Conservation (phyloP, 1,284 basidiomycete species). For the Leccinum pachyderme region DNA sequence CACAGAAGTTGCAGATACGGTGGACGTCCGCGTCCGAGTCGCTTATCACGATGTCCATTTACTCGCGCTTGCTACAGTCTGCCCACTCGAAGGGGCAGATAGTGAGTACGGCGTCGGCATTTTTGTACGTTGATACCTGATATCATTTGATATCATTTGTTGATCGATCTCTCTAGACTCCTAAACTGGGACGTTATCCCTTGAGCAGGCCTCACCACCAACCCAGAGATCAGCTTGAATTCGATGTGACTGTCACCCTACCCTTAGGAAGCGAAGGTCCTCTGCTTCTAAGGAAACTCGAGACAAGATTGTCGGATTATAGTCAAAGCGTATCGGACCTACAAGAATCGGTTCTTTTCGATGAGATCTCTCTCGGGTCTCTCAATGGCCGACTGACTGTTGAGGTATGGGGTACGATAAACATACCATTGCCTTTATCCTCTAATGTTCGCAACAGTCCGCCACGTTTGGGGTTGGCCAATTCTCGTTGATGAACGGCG, state of each 20-base stretch:
- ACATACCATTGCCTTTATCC: not conserved
- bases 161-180: constrained; percentile 6
- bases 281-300: constrained; percentile 34
- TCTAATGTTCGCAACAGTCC: constrained; percentile 29
- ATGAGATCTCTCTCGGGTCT: constrained; percentile 30
- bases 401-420: constrained; percentile 23
- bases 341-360: constrained; percentile 33
- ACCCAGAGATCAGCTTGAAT: constrained; percentile 17
- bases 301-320: constrained; percentile 36
- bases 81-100: constrained; percentile 30
- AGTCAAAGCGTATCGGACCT: constrained; percentile 34
- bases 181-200: not conserved
- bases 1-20: constrained; percentile 26
- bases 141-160: not conserved
- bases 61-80: constrained; percentile 38
- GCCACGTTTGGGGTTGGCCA: constrained; percentile 31
- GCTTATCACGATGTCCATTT: constrained; percentile 28
- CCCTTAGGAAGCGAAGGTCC: constrained; percentile 27
- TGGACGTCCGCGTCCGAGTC: constrained; percentile 35
- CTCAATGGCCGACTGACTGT: constrained; percentile 29
- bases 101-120: constrained; percentile 42
- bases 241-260: constrained; percentile 35
- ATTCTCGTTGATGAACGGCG: constrained; percentile 36
- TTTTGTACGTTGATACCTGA: constrained; percentile 34
- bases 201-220: not conserved